phyloP scores from a whole-genome alignment of 2,329 filamentous ascomycete genomes.

The Trichocomaceae sp. region DNA sequence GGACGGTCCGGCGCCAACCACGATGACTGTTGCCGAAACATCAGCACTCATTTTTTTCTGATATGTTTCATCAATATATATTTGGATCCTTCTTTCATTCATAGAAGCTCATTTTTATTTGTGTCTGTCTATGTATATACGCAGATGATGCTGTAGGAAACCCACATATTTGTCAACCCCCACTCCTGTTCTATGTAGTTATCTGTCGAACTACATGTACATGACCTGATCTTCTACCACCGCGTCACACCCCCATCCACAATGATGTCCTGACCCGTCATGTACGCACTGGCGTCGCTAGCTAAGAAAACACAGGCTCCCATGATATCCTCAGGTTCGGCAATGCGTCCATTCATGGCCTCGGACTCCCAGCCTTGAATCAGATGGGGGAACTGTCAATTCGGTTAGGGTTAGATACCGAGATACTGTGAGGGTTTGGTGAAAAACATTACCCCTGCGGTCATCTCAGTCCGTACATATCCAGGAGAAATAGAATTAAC shows the following conservation, averaged over 20 bases:
- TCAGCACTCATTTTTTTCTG: neutral
- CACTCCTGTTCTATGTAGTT: too few relatives aligned
- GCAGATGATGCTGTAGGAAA: too few relatives aligned
- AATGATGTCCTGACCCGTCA: slow-evolving; percentile 38
- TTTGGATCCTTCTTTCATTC: too few relatives aligned
- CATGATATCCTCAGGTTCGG: slow-evolving; percentile 30
- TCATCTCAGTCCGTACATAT: slow-evolving; percentile 32
- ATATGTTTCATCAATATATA: too few relatives aligned
- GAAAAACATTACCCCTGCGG: slow-evolving; percentile 22
- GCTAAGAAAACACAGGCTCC: slow-evolving; percentile 38
- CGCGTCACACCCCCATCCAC: slow-evolving; percentile 31
- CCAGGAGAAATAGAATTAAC: slow-evolving; percentile 40
- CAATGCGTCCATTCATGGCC: slow-evolving; percentile 32
- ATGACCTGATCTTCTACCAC: too few relatives aligned
- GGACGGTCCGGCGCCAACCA: slow-evolving; percentile 40
- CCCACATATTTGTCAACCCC: too few relatives aligned
- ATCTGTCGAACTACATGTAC: too few relatives aligned
- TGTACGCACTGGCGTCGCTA: slow-evolving; percentile 37
- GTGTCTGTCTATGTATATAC: neutral
- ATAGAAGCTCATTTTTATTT: too few relatives aligned
- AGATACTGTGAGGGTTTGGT: neutral
- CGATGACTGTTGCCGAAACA: slow-evolving; percentile 4
- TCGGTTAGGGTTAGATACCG: slow-evolving; percentile 19
- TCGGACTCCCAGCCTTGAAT: slow-evolving; percentile 29
- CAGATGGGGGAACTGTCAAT: slow-evolving; percentile 28